Conservation (phyloP, 495 filamentous ascomycete genomes). For the Bathelium albidoporum region DNA sequence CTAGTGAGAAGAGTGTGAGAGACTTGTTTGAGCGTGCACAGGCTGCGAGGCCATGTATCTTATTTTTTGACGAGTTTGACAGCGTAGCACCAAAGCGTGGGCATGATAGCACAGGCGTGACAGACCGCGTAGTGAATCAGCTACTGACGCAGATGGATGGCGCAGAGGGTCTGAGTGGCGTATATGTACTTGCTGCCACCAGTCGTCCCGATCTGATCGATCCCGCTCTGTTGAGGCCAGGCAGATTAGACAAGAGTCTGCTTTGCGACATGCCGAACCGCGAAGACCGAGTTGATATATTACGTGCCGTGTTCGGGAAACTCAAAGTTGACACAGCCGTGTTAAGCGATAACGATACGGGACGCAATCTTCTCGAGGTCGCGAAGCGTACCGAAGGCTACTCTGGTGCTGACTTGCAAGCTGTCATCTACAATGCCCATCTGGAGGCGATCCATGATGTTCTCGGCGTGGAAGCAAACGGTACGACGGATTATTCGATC, state of each 20-base stretch:
- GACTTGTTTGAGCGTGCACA: slow-evolving; percentile 89
- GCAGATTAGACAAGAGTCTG: slow-evolving; percentile 80
- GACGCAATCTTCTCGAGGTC: slow-evolving; percentile 51
- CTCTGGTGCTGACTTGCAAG: slow-evolving; percentile 88
- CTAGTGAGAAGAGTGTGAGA: slow-evolving; percentile 85
- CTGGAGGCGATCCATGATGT: slow-evolving; percentile 93
- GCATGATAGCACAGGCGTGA: slow-evolving; percentile 92
- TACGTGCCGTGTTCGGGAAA: slow-evolving; percentile 69
- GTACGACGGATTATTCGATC: slow-evolving; percentile 4
- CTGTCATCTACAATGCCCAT: slow-evolving; percentile 91
- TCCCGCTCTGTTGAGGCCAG: slow-evolving; percentile 79
- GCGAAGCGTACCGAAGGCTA: slow-evolving; percentile 79
- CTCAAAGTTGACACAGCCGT: slow-evolving; percentile 57
- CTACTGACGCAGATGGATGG: slow-evolving; percentile 98
- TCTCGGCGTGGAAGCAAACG: slow-evolving; percentile 52
- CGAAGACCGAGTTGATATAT: slow-evolving; percentile 77
- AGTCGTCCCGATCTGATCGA: slow-evolving; percentile 88
- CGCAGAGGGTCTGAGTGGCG: slow-evolving; percentile 84
- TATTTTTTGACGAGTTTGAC: slow-evolving; percentile 99
- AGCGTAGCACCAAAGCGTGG: slow-evolving; percentile 94
- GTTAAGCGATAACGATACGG: slow-evolving; percentile 32
- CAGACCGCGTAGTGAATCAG: slow-evolving; percentile 97
- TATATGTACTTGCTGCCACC: slow-evolving; percentile 93
- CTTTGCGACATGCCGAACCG: slow-evolving; percentile 75
- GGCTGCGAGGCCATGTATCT: slow-evolving; percentile 78